phyloP scores from a whole-genome alignment of 768 basidiomycete species.

The Boletus bicolor region DNA sequence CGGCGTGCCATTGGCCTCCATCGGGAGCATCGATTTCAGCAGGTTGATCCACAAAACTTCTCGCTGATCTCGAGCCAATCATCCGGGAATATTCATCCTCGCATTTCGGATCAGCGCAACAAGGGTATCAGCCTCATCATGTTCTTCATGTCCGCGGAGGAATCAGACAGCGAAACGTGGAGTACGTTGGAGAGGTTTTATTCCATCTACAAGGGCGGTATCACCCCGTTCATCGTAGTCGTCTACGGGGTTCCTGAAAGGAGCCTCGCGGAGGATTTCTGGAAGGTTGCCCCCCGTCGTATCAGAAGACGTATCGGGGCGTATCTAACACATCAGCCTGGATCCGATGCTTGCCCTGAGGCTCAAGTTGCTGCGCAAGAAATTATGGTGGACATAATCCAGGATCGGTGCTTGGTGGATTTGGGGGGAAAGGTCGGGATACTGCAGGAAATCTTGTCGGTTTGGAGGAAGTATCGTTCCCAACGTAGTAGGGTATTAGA shows the following conservation, averaged over 20 bases:
- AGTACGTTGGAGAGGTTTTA: slow-evolving; percentile 14
- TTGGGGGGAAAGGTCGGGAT: slow-evolving; percentile 17
- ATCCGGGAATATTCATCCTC: background rate
- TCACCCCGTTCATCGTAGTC: slow-evolving; percentile 20
- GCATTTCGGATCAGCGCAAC: background rate
- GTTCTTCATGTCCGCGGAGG: slow-evolving; percentile 11
- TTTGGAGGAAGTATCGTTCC: slow-evolving; percentile 22
- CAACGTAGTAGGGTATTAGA: background rate
- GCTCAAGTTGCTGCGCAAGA: slow-evolving; percentile 10
- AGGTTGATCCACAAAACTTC: slow-evolving; percentile 11
- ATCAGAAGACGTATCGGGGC: slow-evolving; percentile 10
- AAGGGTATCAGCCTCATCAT: slow-evolving; percentile 15
- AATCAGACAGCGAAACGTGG: slow-evolving; percentile 10
- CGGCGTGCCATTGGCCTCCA: background rate
- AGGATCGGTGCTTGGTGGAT: slow-evolving; percentile 12
- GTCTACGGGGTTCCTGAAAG: slow-evolving; percentile 6
- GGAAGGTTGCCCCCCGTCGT: slow-evolving; percentile 7
- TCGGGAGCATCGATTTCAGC: slow-evolving; percentile 14
- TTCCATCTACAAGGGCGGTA: slow-evolving; percentile 7
- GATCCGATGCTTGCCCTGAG: slow-evolving; percentile 1
- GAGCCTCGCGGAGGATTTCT: slow-evolving; percentile 9
- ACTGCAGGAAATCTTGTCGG: slow-evolving; percentile 13
- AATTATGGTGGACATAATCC: slow-evolving; percentile 11
- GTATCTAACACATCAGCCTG: slow-evolving; percentile 14
- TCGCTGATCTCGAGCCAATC: background rate